Evolutionary conservation across 2,329 filamentous ascomycete genomes (phyloP).

Genomic region (Cryphonectria naterciae): DNA sequence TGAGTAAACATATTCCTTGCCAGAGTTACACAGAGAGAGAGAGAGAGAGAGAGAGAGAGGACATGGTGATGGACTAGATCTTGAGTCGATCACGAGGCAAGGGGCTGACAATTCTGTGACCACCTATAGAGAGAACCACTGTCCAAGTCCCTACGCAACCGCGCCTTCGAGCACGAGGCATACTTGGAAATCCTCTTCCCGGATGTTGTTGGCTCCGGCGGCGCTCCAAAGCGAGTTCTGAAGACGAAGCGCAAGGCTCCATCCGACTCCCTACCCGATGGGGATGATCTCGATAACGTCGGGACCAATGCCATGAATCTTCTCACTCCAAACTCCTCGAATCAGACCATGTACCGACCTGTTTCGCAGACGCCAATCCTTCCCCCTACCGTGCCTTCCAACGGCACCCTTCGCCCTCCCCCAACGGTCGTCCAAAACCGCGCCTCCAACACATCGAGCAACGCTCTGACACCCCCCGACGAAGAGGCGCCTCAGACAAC

Average conservation of each 20-base stretch:
- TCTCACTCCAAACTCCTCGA: conserved; percentile 34
- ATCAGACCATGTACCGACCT: conserved; percentile 37
- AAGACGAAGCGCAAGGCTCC: conserved; percentile 54
- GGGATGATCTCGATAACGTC: conserved; percentile 52
- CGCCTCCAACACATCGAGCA: conserved; percentile 45
- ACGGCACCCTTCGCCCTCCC: conserved; percentile 34
- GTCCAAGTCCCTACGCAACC: conserved; percentile 59
- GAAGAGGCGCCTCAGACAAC: conserved; percentile 44
- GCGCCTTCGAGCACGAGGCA: conserved; percentile 64
- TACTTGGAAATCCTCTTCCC: conserved; percentile 65
- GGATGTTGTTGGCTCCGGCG: conserved; percentile 63
- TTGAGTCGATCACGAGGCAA: conserved; percentile 24
- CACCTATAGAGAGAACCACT: conserved; percentile 57
- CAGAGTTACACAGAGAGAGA: not conserved
- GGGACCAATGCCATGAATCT: conserved; percentile 53
- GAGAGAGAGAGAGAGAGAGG: not conserved
- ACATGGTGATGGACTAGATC: not conserved
- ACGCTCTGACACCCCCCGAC: conserved; percentile 59
- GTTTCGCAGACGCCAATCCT: conserved; percentile 30
- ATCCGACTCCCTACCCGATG: conserved; percentile 47
- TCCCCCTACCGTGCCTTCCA: conserved; percentile 31
- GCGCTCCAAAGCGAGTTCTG: conserved; percentile 62
- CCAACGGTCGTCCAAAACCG: conserved; percentile 46
- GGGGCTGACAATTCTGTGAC: conserved; percentile 28
- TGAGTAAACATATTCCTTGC: conserved; percentile 39